Evolutionary conservation across 441 rosid genomes (phyloP), one percentile per base, ranked within the genome.

Genomic region (Croton laevigatus): DNA sequence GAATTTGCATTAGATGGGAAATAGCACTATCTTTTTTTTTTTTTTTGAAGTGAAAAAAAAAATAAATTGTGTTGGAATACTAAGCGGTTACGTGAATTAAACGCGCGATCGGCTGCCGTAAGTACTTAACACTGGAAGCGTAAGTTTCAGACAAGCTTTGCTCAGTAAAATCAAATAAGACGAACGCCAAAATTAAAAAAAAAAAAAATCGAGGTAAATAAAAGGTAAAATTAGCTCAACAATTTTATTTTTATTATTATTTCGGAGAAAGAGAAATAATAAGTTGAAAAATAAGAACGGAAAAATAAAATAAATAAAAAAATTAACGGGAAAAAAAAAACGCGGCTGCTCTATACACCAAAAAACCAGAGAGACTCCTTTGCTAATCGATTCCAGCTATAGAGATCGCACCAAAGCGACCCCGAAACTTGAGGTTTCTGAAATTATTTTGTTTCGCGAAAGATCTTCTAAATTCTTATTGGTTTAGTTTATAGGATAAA

Each of bases 401-500:
- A 72, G 80, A 72, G 88, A 82, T 81, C 86, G 81, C 72, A 75
- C 73, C 73, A 22, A 62, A 79, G 74, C 78, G 65, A 75, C 62
- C 52, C 51, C 40, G 57, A 69, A 69, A 52, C 59, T 66, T 40
- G 8, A n/a, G 53, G 45, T 52, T 27, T 19, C 6, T 32, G 19
- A 64, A 23, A 34, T 6, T 42, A 55, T 36, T 65, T 46, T 22
- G 14, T 48, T 19, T 38, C 32, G 7, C 4, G 11, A 1, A 73
- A 65, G 69, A 68, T 78, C 71, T 2, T 20, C 59, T 55, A 10
- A 27, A 7, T 14, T 8, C 8, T 16, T 40, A 55, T 42, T 40
- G 17, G 3, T 68, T n/a, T 57, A 23, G 40, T 23, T 68, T 27
- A 57, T 37, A 40, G 51, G 60, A 27, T 66, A 66, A 27, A 27